Base-by-base conservation (phyloP, 371 early-diverging fungal species). In the Mucor velutinosus region DNA sequence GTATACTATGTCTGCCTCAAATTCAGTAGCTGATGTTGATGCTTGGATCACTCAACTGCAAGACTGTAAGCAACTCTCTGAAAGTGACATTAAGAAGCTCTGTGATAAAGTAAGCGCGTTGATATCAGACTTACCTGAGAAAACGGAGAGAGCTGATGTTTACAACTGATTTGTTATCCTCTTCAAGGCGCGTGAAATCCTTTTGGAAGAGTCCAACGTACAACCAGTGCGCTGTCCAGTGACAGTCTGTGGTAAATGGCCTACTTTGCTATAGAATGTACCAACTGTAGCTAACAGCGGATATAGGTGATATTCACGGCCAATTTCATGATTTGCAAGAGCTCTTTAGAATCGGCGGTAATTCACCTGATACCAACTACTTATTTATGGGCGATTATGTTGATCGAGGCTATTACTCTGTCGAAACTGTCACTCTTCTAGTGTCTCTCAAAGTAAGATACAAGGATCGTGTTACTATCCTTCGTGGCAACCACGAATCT, bases 361-460 rank as follows among this genome's bases (percentile, higher is more conserved):
- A 97, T 79, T 92, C 97, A 23, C 98, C 99, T 5, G 90, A 93
- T 66, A 99, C 98, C 14, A 97, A 95, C 79, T 99, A 99, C 79
- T 91, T 97, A 64, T 99, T 99, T 79, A 98, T 99, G 97, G 99
- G 99, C 23, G 99, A 99, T 78, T 99, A 98, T 87, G 99, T 99
- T 4, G 99, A 99, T 80, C 89, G 99, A 66, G 99, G 99, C n/a
- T 98, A 97, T 81, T 97, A 98, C 83, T 94, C 95, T 74, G 87
- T 99, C 65, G 99, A 99, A 77, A 98, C 99, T 4, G 94, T 99
- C 65, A 93, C 97, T 19, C 76, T 99, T 63, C 80, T 99, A 55
- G 88, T 99, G 73, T 93, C 90, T 19, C 87, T 98, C 63, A 99
- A 99, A 85, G 96, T 97, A 62, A 90, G 89, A 81, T 95, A 96